phyloP scores from a whole-genome alignment of 2,329 filamentous ascomycete genomes.

The Tolypocladium ophioglossoides region DNA sequence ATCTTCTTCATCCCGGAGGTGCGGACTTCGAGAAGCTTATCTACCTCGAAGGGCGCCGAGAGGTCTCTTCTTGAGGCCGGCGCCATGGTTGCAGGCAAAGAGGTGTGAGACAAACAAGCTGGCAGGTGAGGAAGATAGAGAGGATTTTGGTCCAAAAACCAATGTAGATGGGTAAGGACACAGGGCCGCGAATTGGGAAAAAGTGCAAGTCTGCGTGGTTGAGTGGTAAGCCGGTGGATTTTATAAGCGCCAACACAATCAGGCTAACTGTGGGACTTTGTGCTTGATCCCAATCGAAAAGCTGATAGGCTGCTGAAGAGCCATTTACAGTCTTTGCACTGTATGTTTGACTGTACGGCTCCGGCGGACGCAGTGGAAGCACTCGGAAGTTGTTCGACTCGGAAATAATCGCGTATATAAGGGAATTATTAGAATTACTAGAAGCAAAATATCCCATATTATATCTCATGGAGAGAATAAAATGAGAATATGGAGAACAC shows the following conservation, averaged over 20 bases:
- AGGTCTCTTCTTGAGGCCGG: constrained; percentile 16
- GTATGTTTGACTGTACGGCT: background rate
- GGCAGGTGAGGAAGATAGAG: background rate
- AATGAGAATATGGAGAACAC: background rate
- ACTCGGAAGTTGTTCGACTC: background rate
- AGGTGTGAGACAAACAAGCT: background rate
- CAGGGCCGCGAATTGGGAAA: background rate
- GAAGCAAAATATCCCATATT: background rate
- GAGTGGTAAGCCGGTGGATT: background rate
- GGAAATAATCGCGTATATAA: background rate
- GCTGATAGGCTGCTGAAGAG: background rate
- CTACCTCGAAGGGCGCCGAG: constrained; percentile 30
- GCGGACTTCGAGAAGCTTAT: constrained; percentile 45
- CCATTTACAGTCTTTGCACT: background rate
- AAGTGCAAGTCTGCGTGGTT: background rate
- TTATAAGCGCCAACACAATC: background rate
- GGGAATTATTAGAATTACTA: background rate
- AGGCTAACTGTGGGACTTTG: background rate
- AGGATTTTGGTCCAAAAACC: too few relatives aligned
- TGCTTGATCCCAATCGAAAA: background rate
- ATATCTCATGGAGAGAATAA: background rate
- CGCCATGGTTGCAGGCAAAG: background rate
- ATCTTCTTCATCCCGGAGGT: constrained; percentile 45
- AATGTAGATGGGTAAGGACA: background rate
- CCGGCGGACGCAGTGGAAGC: background rate